Conservation (phyloP, 2,329 filamentous ascomycete species). For the Didymella lethalis region DNA sequence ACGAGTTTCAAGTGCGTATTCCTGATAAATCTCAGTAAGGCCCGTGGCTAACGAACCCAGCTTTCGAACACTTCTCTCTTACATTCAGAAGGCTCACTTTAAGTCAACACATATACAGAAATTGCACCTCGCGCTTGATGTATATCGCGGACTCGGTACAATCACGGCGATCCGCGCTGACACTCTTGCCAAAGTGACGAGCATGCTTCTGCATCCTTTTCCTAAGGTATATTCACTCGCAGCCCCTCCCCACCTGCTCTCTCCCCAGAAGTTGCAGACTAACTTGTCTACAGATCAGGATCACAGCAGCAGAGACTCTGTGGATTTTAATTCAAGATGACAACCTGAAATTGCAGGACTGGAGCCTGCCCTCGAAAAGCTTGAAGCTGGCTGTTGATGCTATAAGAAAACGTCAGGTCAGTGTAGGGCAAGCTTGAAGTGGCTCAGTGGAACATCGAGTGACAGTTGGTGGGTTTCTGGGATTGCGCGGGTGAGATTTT, state of each 20-base stretch:
- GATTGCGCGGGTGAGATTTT: background rate
- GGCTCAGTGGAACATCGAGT: background rate
- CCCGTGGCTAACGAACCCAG: slow-evolving; percentile 27
- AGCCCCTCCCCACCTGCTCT: no score
- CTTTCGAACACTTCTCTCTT: slow-evolving; percentile 70
- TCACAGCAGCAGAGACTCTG: slow-evolving; percentile 53
- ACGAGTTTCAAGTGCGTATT: slow-evolving; percentile 63
- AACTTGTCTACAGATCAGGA: slow-evolving; percentile 35
- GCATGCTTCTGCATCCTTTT: slow-evolving; percentile 82
- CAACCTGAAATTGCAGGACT: slow-evolving; percentile 46
- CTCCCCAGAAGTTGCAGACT: background rate
- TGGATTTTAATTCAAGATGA: slow-evolving; percentile 50
- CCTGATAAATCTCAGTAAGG: background rate
- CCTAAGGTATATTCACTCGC: slow-evolving; percentile 65
- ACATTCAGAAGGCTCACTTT: slow-evolving; percentile 80
- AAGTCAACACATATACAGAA: slow-evolving; percentile 84
- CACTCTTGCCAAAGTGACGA: slow-evolving; percentile 73
- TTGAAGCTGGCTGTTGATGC: slow-evolving; percentile 42
- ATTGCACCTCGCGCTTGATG: slow-evolving; percentile 78
- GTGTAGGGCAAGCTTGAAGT: slow-evolving; percentile 5
- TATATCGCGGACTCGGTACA: slow-evolving; percentile 76
- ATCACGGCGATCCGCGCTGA: slow-evolving; percentile 60
- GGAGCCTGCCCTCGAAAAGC: slow-evolving; percentile 45
- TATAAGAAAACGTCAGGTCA: slow-evolving; percentile 26
- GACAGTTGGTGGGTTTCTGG: background rate